A percentile compares a stretch with the other conserved stretches of the same genome.
phyloP scores from a whole-genome alignment of 768 basidiomycete genomes.

The Tricholoma hemisulphureum region DNA sequence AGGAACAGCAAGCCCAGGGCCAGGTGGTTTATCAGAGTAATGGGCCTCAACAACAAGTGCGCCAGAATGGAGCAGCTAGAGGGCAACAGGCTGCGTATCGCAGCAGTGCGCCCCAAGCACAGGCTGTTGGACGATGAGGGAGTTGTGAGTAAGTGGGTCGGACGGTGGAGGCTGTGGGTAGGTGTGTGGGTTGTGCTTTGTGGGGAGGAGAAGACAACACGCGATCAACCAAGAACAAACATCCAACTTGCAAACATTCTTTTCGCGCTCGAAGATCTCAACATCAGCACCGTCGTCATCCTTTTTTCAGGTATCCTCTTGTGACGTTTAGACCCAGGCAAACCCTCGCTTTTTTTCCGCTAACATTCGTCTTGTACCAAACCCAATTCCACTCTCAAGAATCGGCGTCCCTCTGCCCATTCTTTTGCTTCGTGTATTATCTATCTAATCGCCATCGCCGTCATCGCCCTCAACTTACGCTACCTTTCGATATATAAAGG shows the following conservation, averaged over 20 bases:
- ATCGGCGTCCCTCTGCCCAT: conserved; percentile 1
- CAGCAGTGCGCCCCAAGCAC: conserved; percentile 30
- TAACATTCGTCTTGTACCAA: conserved; percentile 17
- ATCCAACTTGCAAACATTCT: conserved; percentile 6
- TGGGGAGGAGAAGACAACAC: conserved; percentile 10
- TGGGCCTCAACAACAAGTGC: conserved; percentile 21
- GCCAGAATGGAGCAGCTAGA: conserved; percentile 24
- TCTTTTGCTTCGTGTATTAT: conserved; percentile 7
- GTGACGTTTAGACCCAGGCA: not conserved
- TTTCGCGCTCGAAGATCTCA: conserved; percentile 12
- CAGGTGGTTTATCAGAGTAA: conserved; percentile 39
- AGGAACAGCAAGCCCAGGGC: conserved; percentile 17
- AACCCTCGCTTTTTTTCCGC: not conserved
- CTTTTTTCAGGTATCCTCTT: conserved; percentile 8
- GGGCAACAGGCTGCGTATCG: conserved; percentile 35
- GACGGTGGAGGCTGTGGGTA: not conserved
- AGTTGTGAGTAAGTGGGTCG: not conserved
- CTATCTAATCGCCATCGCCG: conserved; percentile 17
- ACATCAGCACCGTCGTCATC: conserved; percentile 7
- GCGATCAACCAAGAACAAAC: conserved; percentile 9
- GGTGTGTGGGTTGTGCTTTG: not conserved
- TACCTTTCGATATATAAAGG: conserved; percentile 20
- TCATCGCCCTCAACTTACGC: conserved; percentile 9
- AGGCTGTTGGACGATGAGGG: conserved; percentile 33
- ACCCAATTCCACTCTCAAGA: not conserved